These are phyloP conservation scores for Wickerhamomyces chaumierensis DNA, from an alignment of 805 yeast species.

Conservation along the genomic window DNA sequence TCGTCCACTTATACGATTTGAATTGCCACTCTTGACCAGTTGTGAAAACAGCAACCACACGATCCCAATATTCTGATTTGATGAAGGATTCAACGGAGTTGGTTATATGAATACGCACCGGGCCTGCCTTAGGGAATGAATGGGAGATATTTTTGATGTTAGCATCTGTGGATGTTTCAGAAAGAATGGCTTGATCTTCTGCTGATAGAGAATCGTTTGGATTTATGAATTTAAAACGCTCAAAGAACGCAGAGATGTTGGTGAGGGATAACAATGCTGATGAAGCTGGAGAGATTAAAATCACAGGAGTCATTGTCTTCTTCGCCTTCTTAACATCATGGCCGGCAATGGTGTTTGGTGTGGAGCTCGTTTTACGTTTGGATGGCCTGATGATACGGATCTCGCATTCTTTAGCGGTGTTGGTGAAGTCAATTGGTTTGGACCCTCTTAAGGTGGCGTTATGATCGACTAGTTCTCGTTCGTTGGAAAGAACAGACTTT, in stretches of 20 bases:
- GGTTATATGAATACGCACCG: slow-evolving; percentile 64
- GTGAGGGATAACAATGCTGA: slow-evolving; percentile 56
- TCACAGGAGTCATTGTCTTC: slow-evolving; percentile 47
- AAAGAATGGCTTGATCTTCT: slow-evolving; percentile 20
- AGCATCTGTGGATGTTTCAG: slow-evolving; percentile 15
- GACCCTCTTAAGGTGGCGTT: slow-evolving; percentile 54
- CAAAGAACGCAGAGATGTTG: slow-evolving; percentile 59
- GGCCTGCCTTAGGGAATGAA: slow-evolving; percentile 44
- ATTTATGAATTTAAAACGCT: slow-evolving; percentile 55
- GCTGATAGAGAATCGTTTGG: slow-evolving; percentile 26
- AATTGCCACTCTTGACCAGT: slow-evolving; percentile 99
- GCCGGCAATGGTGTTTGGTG: background rate
- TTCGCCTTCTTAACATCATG: slow-evolving; percentile 7
- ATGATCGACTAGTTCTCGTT: slow-evolving; percentile 43
- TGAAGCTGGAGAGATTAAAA: slow-evolving; percentile 70
- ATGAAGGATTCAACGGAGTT: slow-evolving; percentile 80
- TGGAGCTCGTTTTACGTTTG: slow-evolving; percentile 6
- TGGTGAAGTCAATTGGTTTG: slow-evolving; percentile 56
- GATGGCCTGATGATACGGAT: slow-evolving; percentile 34
- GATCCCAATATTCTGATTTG: slow-evolving; percentile 95
- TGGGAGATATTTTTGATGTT: slow-evolving; percentile 40
- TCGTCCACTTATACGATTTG: slow-evolving; percentile 70
- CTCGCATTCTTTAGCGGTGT: slow-evolving; percentile 56
- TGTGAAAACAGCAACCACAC: slow-evolving; percentile 90
- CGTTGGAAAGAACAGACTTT: slow-evolving; percentile 22